Base-by-base conservation (phyloP, 345 rosid genomes). In the Theobroma cacao region DNA sequence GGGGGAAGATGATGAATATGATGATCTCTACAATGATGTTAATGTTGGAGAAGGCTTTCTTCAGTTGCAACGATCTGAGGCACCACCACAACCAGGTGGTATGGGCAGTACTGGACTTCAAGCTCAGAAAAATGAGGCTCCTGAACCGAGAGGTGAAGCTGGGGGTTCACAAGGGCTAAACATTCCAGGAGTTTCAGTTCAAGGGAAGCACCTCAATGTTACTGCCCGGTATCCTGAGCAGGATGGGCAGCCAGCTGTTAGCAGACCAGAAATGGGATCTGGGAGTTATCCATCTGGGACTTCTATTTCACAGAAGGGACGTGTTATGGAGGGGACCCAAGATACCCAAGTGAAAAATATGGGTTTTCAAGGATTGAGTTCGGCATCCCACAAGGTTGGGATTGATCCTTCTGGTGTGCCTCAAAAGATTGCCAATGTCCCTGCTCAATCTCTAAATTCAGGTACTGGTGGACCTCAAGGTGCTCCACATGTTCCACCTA, bases 21-120 rank as follows among this genome's bases (percentile, higher is more conserved):
- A 91, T 81, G 97, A 93, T 85, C 92, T 93, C 18, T 93, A 93
- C 69, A 93, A 92, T 70, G 96, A 93, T 86, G 96, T 93, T 47
- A 93, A 93, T 80, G 95, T 93, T 20, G 97, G 97, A 30, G 97
- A 91, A 81, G 87, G 90, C 80, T 90, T 91, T 77, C 79, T 85
- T 76, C 93, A 88, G 79, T 87, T 88, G 85, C 95, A 88, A 60
- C 87, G 76, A 56, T 50, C 89, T 75, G 91, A 88, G 80, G 52
- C 81, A 52, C 88, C 93, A 34, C 64, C 81, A 0, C 90, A 82
- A 43, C 83, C 85, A 36, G 68, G 72, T 71, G 78, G 79, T 58
- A 70, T 65, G 5, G 86, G 84, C 13, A 85, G 71, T 77, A 89
- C 85, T 80, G 89, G 85, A 59, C 38, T 80, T 74, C 93, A 83